Evolutionary conservation across 2,329 filamentous ascomycete genomes (phyloP).

Genomic region (Aschersonia sp.): DNA sequence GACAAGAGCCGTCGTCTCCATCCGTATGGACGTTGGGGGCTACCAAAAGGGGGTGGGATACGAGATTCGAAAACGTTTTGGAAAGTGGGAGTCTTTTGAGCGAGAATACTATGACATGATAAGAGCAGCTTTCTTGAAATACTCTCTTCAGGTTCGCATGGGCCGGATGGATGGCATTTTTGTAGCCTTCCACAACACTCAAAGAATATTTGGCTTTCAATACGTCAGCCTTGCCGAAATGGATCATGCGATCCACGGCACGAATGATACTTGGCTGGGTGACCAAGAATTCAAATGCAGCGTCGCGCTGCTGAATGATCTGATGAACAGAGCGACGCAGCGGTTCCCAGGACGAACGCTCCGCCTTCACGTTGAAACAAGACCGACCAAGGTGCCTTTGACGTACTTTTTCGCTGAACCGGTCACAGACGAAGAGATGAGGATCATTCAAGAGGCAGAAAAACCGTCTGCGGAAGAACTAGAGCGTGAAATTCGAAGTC

Average conservation of each 20-base stretch:
- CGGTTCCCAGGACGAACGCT: slow-evolving; percentile 65
- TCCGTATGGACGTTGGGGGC: slow-evolving; percentile 70
- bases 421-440: slow-evolving; percentile 56
- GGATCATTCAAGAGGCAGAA: slow-evolving; percentile 55
- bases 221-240: slow-evolving; percentile 80
- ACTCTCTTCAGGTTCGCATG: slow-evolving; percentile 91
- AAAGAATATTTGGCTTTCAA: slow-evolving; percentile 95
- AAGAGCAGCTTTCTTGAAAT: slow-evolving; percentile 84
- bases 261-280: slow-evolving; percentile 49
- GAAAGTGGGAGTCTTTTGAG: slow-evolving; percentile 82
- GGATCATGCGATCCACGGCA: slow-evolving; percentile 80
- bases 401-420: slow-evolving; percentile 91
- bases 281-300: slow-evolving; percentile 78
- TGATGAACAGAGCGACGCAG: slow-evolving; percentile 59
- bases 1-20: slow-evolving; percentile 78
- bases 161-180: slow-evolving; percentile 98
- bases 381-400: slow-evolving; percentile 41
- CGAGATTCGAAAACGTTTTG: slow-evolving; percentile 63
- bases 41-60: slow-evolving; percentile 70
- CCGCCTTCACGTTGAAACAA: slow-evolving; percentile 70
- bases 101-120: slow-evolving; percentile 97
- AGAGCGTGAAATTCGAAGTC: slow-evolving; percentile 45
- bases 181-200: slow-evolving; percentile 87
- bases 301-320: slow-evolving; percentile 61
- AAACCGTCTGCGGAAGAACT: slow-evolving; percentile 53